phyloP scores from a whole-genome alignment of 768 basidiomycete species.

The Gloeopeniophorella convolvens region DNA sequence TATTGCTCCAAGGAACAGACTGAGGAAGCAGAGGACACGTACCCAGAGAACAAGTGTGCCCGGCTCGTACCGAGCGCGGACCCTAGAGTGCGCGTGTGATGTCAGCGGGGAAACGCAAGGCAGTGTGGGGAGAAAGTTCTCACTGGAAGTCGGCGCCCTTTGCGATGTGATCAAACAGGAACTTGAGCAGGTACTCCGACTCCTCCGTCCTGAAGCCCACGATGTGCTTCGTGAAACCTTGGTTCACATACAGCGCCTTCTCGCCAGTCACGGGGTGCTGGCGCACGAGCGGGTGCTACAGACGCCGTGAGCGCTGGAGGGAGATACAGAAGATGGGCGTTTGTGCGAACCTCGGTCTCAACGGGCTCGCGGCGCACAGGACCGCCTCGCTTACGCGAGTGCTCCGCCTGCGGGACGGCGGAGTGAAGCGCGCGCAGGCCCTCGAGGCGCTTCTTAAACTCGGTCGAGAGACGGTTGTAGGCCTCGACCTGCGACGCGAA shows the following conservation, averaged over 20 bases:
- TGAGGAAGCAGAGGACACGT: slow-evolving; percentile 21
- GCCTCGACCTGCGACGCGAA: slow-evolving; percentile 42
- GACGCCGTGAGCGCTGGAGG: slow-evolving; percentile 43
- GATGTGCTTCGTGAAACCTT: slow-evolving; percentile 47
- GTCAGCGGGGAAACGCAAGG: too few species aligned
- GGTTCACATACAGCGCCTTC: slow-evolving; percentile 54
- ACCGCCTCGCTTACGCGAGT: slow-evolving; percentile 5
- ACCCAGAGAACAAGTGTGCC: slow-evolving; percentile 56
- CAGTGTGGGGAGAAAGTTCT: background rate
- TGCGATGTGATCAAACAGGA: slow-evolving; percentile 46
- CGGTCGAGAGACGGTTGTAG: slow-evolving; percentile 51
- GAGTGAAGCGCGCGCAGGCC: slow-evolving; percentile 52
- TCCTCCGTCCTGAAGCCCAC: slow-evolving; percentile 51
- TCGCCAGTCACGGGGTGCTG: slow-evolving; percentile 57
- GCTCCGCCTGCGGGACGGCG: slow-evolving; percentile 39
- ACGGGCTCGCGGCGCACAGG: slow-evolving; percentile 17
- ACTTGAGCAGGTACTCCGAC: slow-evolving; percentile 47
- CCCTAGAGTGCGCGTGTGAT: slow-evolving; percentile 17
- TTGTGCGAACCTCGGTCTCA: slow-evolving; percentile 37
- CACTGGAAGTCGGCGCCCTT: slow-evolving; percentile 44
- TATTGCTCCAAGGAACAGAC: background rate
- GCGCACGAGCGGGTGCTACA: slow-evolving; percentile 48
- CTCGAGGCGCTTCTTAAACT: slow-evolving; percentile 51
- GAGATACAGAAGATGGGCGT: slow-evolving; percentile 54
- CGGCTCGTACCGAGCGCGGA: slow-evolving; percentile 43